Evolutionary conservation across 768 basidiomycete genomes (phyloP).

Genomic region (Suillus subalutaceus): DNA sequence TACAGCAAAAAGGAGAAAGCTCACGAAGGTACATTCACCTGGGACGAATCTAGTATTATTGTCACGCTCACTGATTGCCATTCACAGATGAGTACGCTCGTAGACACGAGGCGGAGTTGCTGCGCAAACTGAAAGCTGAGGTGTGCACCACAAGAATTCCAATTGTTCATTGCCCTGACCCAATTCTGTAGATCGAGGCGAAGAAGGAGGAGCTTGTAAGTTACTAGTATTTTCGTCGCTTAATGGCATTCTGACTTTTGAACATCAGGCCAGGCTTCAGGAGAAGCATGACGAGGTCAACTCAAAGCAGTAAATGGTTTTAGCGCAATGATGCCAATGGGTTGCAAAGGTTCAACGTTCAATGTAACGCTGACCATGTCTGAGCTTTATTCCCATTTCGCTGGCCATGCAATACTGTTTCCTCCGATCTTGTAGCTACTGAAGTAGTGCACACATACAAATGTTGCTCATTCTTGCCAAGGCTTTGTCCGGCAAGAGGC

Average conservation of each 20-base stretch:
- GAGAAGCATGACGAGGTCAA: constrained; percentile 9
- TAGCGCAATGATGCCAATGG: neutral
- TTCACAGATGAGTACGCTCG: constrained; percentile 64
- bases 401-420: neutral
- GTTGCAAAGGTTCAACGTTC: neutral
- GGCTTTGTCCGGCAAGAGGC: neutral
- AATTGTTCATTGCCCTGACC: neutral
- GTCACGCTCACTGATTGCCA: neutral
- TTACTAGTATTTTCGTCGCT: neutral
- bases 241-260: neutral
- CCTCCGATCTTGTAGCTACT: neutral
- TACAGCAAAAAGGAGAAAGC: constrained; percentile 75
- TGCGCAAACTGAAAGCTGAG: constrained; percentile 60
- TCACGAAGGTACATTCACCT: constrained; percentile 53
- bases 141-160: constrained; percentile 37
- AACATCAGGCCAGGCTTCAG: neutral
- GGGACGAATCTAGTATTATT: neutral
- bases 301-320: constrained; percentile 1
- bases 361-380: too few relatives aligned
- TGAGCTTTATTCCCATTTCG: neutral
- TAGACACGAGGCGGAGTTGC: constrained; percentile 55
- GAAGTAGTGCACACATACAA: neutral
- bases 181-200: constrained; percentile 27
- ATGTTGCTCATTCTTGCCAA: neutral
- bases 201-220: constrained; percentile 38